Evolutionary conservation across 768 basidiomycete species (phyloP).

Genomic region (Suillus decipiens): DNA sequence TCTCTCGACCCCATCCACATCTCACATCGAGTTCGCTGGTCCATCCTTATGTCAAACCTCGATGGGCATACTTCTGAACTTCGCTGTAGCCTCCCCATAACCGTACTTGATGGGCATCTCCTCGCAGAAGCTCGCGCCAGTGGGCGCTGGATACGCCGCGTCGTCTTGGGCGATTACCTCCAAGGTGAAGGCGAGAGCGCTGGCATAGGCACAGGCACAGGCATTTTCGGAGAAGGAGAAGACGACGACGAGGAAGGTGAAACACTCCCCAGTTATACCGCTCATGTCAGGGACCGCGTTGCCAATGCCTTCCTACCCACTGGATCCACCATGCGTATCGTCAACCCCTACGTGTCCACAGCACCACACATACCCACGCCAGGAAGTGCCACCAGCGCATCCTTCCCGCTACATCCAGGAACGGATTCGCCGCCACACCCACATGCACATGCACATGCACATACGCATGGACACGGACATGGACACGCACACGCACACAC

Average conservation of each 20-base stretch:
- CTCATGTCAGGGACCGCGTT: constrained; percentile 90
- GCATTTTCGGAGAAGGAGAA: constrained; percentile 41
- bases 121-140: constrained; percentile 74
- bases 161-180: constrained; percentile 50
- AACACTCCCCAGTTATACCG: constrained; percentile 85
- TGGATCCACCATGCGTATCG: constrained; percentile 58
- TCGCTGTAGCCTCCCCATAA: constrained; percentile 90
- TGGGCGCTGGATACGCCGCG: constrained; percentile 73
- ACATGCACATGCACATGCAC: background rate
- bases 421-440: constrained; percentile 37
- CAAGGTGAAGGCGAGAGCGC: constrained; percentile 22
- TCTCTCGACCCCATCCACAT: constrained; percentile 72
- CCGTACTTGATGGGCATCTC: constrained; percentile 74
- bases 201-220: constrained; percentile 22
- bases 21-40: constrained; percentile 81
- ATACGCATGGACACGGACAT: background rate
- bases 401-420: constrained; percentile 35
- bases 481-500: background rate
- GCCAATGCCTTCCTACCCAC: constrained; percentile 75
- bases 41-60: constrained; percentile 73
- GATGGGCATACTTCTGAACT: constrained; percentile 95
- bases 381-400: background rate
- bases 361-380: constrained; percentile 25
- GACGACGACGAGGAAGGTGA: constrained; percentile 50
- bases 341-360: constrained; percentile 61